These are phyloP conservation scores for Acacia melanoxylon DNA, from an alignment of 306 rosid species.

Conservation along the genomic window DNA sequence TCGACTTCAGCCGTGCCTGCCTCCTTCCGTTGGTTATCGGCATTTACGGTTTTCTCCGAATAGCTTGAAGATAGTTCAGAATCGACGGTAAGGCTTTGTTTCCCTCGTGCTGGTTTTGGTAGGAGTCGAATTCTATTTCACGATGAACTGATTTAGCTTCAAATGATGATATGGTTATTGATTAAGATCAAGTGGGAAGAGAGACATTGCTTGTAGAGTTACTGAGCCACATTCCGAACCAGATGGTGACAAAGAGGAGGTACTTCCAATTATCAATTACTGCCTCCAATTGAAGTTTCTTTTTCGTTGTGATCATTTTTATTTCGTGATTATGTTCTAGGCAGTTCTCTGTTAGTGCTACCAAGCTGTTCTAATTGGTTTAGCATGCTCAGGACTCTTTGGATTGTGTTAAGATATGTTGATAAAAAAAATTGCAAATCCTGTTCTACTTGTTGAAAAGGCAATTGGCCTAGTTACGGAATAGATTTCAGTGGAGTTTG, in stretches of 20 bases:
- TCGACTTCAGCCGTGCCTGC: slow-evolving; percentile 50
- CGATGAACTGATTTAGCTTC: slow-evolving; percentile 2
- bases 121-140: not conserved
- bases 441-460: not conserved
- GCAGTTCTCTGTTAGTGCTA: slow-evolving; percentile 15
- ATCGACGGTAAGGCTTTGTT: slow-evolving; percentile 43
- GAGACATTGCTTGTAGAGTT: slow-evolving; percentile 60
- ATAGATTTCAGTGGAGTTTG: slow-evolving; percentile 6
- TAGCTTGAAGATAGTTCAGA: slow-evolving; percentile 39
- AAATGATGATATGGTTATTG: slow-evolving; percentile 6
- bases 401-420: not conserved
- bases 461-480: not conserved
- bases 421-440: not conserved
- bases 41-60: slow-evolving; percentile 32
- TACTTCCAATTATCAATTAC: slow-evolving; percentile 29
- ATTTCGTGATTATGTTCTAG: not conserved
- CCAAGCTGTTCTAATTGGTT: not conserved
- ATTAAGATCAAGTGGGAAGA: slow-evolving; percentile 38
- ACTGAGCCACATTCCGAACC: slow-evolving; percentile 60
- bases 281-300: slow-evolving; percentile 2
- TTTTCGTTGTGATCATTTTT: not conserved
- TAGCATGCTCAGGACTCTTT: not conserved
- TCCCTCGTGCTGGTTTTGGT: slow-evolving; percentile 1
- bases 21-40: slow-evolving; percentile 34
- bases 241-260: slow-evolving; percentile 65